phyloP scores from a whole-genome alignment of 1,139 yeast genomes.

The Debaryomyces udenii region DNA sequence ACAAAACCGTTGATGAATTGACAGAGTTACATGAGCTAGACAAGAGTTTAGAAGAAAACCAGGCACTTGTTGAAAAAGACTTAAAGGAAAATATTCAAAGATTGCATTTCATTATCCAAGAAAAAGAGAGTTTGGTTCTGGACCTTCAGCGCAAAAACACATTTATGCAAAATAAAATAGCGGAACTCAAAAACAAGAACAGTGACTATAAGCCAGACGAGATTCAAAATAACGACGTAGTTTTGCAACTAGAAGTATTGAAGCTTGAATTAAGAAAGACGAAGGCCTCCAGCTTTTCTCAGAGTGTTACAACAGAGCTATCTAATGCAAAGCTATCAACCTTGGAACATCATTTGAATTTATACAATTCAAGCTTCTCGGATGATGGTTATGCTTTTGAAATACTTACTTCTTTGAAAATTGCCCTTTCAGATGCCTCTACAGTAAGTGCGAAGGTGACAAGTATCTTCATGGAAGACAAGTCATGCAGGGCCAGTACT shows the following conservation, averaged over 20 bases:
- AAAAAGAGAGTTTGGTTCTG: slow-evolving; percentile 29
- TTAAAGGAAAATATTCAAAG: slow-evolving; percentile 47
- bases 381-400: not conserved
- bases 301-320: slow-evolving; percentile 2
- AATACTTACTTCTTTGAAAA: not conserved
- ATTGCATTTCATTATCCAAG: slow-evolving; percentile 30
- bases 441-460: not conserved
- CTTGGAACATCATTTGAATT: not conserved
- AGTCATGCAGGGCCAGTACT: not conserved
- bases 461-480: not conserved
- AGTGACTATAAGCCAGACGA: not conserved
- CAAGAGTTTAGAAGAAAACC: slow-evolving; percentile 63
- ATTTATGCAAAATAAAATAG: slow-evolving; percentile 24
- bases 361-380: not conserved
- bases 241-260: slow-evolving; percentile 19
- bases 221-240: slow-evolving; percentile 4
- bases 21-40: slow-evolving; percentile 63
- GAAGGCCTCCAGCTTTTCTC: slow-evolving; percentile 16
- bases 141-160: slow-evolving; percentile 37
- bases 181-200: slow-evolving; percentile 9
- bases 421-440: not conserved
- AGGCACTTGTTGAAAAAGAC: slow-evolving; percentile 57
- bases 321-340: slow-evolving; percentile 1
- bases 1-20: slow-evolving; percentile 54
- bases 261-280: slow-evolving; percentile 20